Evolutionary conservation across 2,329 filamentous ascomycete species (phyloP).

Genomic region (Alternaria sp.): DNA sequence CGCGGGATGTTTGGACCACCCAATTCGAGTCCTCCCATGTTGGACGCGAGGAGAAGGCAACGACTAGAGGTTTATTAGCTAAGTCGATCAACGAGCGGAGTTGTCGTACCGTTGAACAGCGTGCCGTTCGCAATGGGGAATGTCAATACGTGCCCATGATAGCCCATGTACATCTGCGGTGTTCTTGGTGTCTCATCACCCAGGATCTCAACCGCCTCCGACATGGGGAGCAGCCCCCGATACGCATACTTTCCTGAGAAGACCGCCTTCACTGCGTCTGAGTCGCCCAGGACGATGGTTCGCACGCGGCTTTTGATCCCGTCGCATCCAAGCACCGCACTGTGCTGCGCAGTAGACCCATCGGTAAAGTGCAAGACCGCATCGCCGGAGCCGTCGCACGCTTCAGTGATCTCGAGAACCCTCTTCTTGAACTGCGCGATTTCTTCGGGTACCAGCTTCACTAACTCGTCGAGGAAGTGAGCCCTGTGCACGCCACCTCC

Average conservation of each 20-base stretch:
- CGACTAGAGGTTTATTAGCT: constrained; percentile 21
- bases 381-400: constrained; percentile 30
- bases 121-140: constrained; percentile 3
- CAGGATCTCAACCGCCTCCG: constrained; percentile 56
- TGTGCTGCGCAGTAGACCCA: constrained; percentile 52
- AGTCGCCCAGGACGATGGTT: constrained; percentile 58
- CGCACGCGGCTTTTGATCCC: constrained; percentile 67
- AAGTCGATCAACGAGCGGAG: too few species aligned
- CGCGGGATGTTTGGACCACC: constrained; percentile 33
- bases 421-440: constrained; percentile 52
- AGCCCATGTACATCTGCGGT: constrained; percentile 55
- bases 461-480: constrained; percentile 57
- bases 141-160: not conserved
- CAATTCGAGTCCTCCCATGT: constrained; percentile 31
- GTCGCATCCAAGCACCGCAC: constrained; percentile 66
- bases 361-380: constrained; percentile 52
- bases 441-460: constrained; percentile 54
- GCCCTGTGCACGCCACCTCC: constrained; percentile 55
- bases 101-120: not conserved
- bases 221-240: constrained; percentile 67
- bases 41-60: constrained; percentile 30
- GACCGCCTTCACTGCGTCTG: constrained; percentile 49
- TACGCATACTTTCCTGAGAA: constrained; percentile 69
- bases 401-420: constrained; percentile 31
- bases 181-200: constrained; percentile 63